phyloP scores from a whole-genome alignment of 331 rosid species.

The Cydonia oblonga region DNA sequence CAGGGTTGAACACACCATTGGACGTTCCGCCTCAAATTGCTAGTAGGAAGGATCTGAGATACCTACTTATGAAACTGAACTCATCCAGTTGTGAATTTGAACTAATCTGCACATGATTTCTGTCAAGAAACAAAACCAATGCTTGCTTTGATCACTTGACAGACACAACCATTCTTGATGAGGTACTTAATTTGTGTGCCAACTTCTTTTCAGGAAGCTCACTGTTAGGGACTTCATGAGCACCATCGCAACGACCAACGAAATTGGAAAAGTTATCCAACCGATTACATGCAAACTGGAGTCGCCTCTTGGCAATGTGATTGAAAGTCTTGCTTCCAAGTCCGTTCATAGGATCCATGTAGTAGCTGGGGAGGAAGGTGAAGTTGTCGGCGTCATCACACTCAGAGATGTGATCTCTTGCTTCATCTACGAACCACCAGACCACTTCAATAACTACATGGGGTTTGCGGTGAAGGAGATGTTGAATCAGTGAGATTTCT shows the following conservation, averaged over 20 bases:
- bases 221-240: constrained; percentile 59
- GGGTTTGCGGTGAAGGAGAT: constrained; percentile 61
- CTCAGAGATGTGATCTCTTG: constrained; percentile 92
- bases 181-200: neutral
- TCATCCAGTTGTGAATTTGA: neutral
- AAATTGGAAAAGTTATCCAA: constrained; percentile 31
- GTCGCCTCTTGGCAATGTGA: constrained; percentile 45
- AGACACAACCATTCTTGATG: neutral
- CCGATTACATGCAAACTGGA: constrained; percentile 65
- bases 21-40: neutral
- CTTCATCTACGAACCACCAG: constrained; percentile 66
- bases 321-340: constrained; percentile 57
- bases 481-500: constrained; percentile 31
- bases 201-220: constrained; percentile 49
- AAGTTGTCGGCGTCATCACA: constrained; percentile 62
- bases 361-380: constrained; percentile 33
- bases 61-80: neutral
- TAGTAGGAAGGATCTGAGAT: neutral
- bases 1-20: neutral
- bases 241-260: constrained; percentile 26
- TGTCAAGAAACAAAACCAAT: neutral
- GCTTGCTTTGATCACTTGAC: neutral
- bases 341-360: constrained; percentile 76
- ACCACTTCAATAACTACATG: constrained; percentile 51
- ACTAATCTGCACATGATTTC: neutral